Percentiles rank a stretch among this genome's conserved stretches.
Conservation (phyloP, 257 asterid genomes). For the Euphrasia confusa region DNA sequence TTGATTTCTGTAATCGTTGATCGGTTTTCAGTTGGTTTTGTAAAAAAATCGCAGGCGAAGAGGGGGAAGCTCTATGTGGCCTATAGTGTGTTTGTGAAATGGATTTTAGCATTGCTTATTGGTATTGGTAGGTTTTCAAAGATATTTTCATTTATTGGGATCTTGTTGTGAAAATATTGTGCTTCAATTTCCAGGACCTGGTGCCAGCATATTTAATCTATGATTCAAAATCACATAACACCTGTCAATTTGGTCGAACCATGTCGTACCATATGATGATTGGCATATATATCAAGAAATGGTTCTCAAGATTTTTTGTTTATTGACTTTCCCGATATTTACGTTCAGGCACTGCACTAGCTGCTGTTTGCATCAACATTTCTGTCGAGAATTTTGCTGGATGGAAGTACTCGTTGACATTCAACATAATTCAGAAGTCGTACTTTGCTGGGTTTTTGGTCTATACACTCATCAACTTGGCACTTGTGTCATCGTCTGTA, state of each 20-base stretch:
- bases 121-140: background rate
- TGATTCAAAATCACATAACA: too few relatives aligned
- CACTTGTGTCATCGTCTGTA: slow-evolving; percentile 81
- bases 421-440: slow-evolving; percentile 84
- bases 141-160: background rate
- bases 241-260: too few relatives aligned
- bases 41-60: background rate
- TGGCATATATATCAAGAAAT: too few relatives aligned
- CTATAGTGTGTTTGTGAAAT: background rate
- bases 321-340: slow-evolving; percentile 20
- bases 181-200: background rate
- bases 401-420: slow-evolving; percentile 95
- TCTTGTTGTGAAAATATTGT: too few relatives aligned
- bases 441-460: slow-evolving; percentile 85
- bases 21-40: background rate
- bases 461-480: slow-evolving; percentile 78
- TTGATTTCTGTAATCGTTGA: too few relatives aligned
- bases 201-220: too few relatives aligned
- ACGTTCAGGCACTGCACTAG: slow-evolving; percentile 84
- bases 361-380: slow-evolving; percentile 92
- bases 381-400: slow-evolving; percentile 99
- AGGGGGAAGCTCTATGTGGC: slow-evolving; percentile 1
- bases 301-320: background rate
- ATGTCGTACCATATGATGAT: too few relatives aligned
- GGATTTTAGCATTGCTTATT: slow-evolving; percentile 39